phyloP scores from a whole-genome alignment of 1,139 yeast genomes.

The Yamadazyma sp. region DNA sequence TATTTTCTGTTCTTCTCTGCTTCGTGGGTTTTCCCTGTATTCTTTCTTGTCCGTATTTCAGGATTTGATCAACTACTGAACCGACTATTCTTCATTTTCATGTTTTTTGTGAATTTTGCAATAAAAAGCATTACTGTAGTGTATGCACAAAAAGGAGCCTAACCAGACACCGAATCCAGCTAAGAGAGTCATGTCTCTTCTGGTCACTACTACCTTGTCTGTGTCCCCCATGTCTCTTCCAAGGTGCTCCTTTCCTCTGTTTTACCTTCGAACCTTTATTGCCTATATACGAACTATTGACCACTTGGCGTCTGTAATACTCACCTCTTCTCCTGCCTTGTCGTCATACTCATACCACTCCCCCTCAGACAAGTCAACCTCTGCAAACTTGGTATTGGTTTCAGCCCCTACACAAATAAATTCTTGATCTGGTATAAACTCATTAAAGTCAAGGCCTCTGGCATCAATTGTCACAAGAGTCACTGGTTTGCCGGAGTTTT shows the following conservation, averaged over 20 bases:
- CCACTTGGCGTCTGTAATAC: constrained; percentile 74
- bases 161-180: too few relatives aligned
- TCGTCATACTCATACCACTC: constrained; percentile 98
- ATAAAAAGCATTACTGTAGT: too few relatives aligned
- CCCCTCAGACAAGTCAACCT: constrained; percentile 71
- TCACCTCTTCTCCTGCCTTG: constrained; percentile 74
- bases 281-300: constrained; percentile 13
- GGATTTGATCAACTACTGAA: too few relatives aligned
- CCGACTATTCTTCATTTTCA: too few relatives aligned
- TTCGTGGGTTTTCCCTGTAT: neutral
- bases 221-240: too few relatives aligned
- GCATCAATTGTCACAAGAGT: constrained; percentile 72
- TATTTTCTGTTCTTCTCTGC: too few relatives aligned
- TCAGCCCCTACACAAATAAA: constrained; percentile 63
- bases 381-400: constrained; percentile 52
- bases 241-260: too few relatives aligned
- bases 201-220: too few relatives aligned
- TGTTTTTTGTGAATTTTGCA: neutral
- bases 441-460: constrained; percentile 76
- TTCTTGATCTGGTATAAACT: constrained; percentile 67
- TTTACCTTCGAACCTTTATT: too few relatives aligned
- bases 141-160: neutral
- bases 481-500: constrained; percentile 31
- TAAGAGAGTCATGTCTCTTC: too few relatives aligned
- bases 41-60: too few relatives aligned